Evolutionary conservation across 2,329 filamentous ascomycete species (phyloP), one percentile per base, ranked within the genome.

Genomic region (Alternaria sp.): DNA sequence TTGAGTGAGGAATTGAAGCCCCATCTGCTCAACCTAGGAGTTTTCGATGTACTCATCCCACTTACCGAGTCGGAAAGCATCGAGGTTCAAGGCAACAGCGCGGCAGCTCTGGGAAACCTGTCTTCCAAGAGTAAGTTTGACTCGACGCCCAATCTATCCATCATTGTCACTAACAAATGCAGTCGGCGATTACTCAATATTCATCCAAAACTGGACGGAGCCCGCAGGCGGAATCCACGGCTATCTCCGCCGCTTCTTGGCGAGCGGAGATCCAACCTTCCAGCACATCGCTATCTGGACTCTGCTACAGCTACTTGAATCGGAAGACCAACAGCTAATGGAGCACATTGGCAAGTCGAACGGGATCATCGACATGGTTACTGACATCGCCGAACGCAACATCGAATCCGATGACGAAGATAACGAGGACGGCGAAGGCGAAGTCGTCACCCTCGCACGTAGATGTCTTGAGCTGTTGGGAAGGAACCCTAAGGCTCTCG

Each of bases 231-330:
- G 95, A 44, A 97, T 99, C 61, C 93, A 97, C 74, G 95, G 95
- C 53, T 99, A 99, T 74, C 85, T 99, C 34, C 91, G 89, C 70
- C 89, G 94, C 54, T 99, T 99, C 83, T 84, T 99, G 17, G 91
- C 91, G 42, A 97, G 93, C 64, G 94, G 93, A 39, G 95, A 99
- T 74, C 89, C 95, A 0, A 99, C 95, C 0, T 99, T 99, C 83
- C 95, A 99, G 79, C 95, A 99, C 76, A 99, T 99, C 73, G 95
- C 95, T 50, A 97, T 98, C 63, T 99, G 95, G 95, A 99, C 95
- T 1, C 81, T 99, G 46, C 85, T 99, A 3, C 95, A 99, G 75
- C 85, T 99, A 4, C 88, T 99, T 50, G 95, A 99, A 79, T 97
- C 94, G 0, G 93, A 96, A 76, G 94, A 99, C 75, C 89, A 91